Evolutionary conservation across 78 protist species (phyloP).

Genomic region (Anaeramoeba ignava): DNA sequence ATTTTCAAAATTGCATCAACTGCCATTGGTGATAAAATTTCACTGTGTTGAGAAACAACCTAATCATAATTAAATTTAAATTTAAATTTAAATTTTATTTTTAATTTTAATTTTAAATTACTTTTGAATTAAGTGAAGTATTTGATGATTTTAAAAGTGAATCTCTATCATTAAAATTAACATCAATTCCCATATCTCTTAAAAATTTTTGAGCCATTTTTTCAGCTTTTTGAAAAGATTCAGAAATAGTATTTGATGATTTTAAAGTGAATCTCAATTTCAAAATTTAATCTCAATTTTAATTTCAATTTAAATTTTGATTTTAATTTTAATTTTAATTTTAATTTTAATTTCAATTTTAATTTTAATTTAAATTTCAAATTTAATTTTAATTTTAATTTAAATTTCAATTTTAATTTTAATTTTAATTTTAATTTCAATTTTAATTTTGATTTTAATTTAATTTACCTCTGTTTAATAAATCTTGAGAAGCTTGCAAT

Average conservation of each 20-base stretch:
- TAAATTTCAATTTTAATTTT: too few species aligned
- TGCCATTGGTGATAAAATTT: constrained; percentile 85
- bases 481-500: constrained; percentile 35
- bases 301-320: too few species aligned
- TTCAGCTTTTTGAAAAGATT: constrained; percentile 52
- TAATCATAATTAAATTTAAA: background rate
- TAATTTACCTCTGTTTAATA: constrained; percentile 11
- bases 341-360: too few species aligned
- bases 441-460: too few species aligned
- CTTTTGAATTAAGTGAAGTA: constrained; percentile 93
- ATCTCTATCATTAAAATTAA: constrained; percentile 73
- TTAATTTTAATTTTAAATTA: background rate
- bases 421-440: too few species aligned
- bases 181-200: constrained; percentile 52
- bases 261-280: too few species aligned
- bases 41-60: constrained; percentile 86
- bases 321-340: too few species aligned
- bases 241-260: constrained; percentile 68
- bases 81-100: background rate
- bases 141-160: constrained; percentile 68
- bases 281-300: too few species aligned
- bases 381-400: too few species aligned
- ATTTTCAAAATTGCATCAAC: constrained; percentile 90
- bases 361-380: too few species aligned
- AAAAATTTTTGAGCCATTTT: constrained; percentile 57